Conservation (phyloP, 176 grass and related monocot genomes). For the Zoysia pacifica region DNA sequence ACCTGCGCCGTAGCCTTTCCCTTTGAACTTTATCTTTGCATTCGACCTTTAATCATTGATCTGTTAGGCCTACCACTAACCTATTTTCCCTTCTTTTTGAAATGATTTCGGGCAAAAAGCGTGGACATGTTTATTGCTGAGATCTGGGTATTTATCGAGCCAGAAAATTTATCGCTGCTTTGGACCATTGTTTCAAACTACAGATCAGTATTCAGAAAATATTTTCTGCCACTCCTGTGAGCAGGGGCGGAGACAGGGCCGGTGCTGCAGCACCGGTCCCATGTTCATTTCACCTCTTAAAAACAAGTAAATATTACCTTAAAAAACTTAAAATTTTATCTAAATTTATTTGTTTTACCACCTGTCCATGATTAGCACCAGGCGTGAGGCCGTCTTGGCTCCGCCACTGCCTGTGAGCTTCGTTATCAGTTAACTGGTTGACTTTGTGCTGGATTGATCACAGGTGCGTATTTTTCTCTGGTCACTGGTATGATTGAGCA, state of each 20-base stretch:
- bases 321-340: no score
- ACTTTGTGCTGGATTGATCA: slow-evolving; percentile 12
- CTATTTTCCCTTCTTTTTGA: slow-evolving; percentile 11
- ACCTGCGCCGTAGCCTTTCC: not conserved
- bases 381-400: no score
- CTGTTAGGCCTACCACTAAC: slow-evolving; percentile 1
- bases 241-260: no score
- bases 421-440: not conserved
- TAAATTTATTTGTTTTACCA: no score
- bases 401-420: not conserved
- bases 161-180: not conserved
- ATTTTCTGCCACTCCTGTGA: not conserved
- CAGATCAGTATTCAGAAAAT: slow-evolving; percentile 14
- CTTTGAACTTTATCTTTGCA: slow-evolving; percentile 17
- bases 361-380: no score
- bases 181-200: not conserved
- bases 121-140: slow-evolving; percentile 8
- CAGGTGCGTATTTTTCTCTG: not conserved
- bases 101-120: slow-evolving; percentile 27
- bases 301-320: no score
- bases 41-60: slow-evolving; percentile 39
- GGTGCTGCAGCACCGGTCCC: no score
- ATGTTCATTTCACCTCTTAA: no score
- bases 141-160: slow-evolving; percentile 35
- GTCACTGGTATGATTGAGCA: not conserved